Evolutionary conservation across 176 grass and related monocot genomes (phyloP), one percentile per base, ranked within the genome.

Genomic region (Bolboschoenus planiculmis): DNA sequence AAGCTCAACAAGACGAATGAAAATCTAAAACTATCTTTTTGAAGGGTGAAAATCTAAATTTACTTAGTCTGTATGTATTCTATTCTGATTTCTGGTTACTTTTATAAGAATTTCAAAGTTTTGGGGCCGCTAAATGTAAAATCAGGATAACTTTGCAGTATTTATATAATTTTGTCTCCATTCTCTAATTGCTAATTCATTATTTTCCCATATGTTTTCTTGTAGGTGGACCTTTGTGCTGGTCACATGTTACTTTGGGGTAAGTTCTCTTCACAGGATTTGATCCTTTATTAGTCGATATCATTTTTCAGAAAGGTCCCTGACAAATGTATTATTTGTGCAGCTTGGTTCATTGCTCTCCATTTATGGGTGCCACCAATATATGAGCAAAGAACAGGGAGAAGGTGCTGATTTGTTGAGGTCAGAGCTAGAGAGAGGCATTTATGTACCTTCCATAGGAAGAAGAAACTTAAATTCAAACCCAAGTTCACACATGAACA

Each of bases 211-310:
- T 83, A 80, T 83, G 83, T 90, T 84, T 51, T 78, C 24, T 87
- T 21, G 26, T 59, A 97, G 94, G 91, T 93, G 91, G 94, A 97
- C 94, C 74, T 97, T 97, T 81, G 90, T 90, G 37, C 87, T 97
- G 84, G 91, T 97, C 47, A 97, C 94, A 48, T 63, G 89, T 84
- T 97, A 97, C 83, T 97, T 97, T 87, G 94, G 94, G 91, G 94
- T 97, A 93, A 80, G 94, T 79, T 86, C 31, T 91, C 80, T 50
- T 50, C 58, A 64, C 23, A 34, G 15, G 4, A 31, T 30, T 15
- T 3, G 10, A 4, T 31, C 7, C 14, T 79, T 57, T 21, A 79
- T 57, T 85, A 47, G 3, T 57, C 14, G 9, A 61, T 26, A 21
- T 2, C 6, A 30, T 48, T 30, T 76, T 30, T 64, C n/a, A 77